phyloP scores from a whole-genome alignment of 2,329 filamentous ascomycete genomes.

The Dothistroma pini region DNA sequence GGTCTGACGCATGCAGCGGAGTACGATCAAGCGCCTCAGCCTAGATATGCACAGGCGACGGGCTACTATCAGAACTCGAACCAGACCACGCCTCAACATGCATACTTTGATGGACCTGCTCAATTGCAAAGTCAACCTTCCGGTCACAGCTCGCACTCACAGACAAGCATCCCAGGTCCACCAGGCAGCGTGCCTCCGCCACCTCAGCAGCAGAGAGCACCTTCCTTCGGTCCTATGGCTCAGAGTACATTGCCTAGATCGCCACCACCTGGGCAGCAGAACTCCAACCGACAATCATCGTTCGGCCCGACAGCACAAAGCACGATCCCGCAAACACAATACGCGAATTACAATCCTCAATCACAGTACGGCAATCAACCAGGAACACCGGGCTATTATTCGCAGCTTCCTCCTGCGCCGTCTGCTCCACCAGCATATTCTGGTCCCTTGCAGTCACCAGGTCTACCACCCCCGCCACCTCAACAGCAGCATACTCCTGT shows the following conservation, averaged over 20 bases:
- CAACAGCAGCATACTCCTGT: conserved; percentile 28
- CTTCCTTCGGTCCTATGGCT: conserved; percentile 26
- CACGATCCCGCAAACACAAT: conserved; percentile 30
- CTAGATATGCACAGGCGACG: conserved; percentile 27
- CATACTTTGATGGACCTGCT: conserved; percentile 43
- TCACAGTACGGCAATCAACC: conserved; percentile 26
- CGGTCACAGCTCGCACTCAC: conserved; percentile 15
- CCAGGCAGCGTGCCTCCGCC: conserved; percentile 26
- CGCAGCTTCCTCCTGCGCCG: conserved; percentile 33
- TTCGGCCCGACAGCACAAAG: conserved; percentile 14
- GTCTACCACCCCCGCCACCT: conserved; percentile 36
- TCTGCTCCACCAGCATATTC: conserved; percentile 34
- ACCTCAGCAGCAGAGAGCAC: conserved; percentile 20
- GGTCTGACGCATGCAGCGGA: conserved; percentile 40
- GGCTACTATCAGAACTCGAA: conserved; percentile 23
- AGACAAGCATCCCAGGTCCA: conserved; percentile 15
- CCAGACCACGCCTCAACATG: conserved; percentile 28
- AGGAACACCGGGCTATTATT: conserved; percentile 23
- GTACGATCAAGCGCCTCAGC: conserved; percentile 34
- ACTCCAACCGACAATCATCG: conserved; percentile 33
- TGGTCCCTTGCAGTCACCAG: conserved; percentile 39
- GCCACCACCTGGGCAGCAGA: conserved; percentile 29
- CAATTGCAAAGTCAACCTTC: conserved; percentile 15
- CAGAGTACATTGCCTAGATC: conserved; percentile 21
- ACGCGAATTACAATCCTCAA: conserved; percentile 35